These are phyloP conservation scores for Pilatotrama ljubarskyi DNA, from an alignment of 768 basidiomycete genomes.

Conservation along the genomic window DNA sequence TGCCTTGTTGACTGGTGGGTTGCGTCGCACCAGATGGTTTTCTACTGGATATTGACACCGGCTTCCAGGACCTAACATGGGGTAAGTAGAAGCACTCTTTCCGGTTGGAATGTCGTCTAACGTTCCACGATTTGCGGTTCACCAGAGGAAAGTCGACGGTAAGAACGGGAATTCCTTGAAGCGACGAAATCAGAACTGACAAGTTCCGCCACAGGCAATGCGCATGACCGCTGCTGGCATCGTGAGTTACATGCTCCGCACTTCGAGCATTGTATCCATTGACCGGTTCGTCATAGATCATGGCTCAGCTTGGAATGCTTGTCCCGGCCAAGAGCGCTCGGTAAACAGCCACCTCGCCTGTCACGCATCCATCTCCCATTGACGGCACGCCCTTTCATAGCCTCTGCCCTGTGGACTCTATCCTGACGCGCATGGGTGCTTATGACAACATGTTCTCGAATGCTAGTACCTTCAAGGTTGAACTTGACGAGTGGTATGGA, in stretches of 20 bases:
- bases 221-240: conserved; percentile 96
- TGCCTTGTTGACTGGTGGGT: conserved; percentile 78
- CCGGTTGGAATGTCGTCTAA: conserved; percentile 8
- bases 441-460: conserved; percentile 97
- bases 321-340: conserved; percentile 84
- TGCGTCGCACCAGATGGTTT: not conserved
- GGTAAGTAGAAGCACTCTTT: conserved; percentile 48
- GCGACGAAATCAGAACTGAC: conserved; percentile 1
- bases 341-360: conserved; percentile 44
- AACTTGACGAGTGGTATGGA: conserved; percentile 89
- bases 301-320: conserved; percentile 95
- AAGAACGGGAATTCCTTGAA: conserved; percentile 14
- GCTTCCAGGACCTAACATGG: conserved; percentile 80
- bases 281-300: conserved; percentile 48
- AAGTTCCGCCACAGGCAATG: conserved; percentile 54
- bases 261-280: not conserved
- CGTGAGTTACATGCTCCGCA: conserved; percentile 41
- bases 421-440: conserved; percentile 97
- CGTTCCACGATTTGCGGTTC: not conserved
- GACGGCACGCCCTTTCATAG: conserved; percentile 39
- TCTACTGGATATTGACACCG: not conserved
- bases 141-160: conserved; percentile 84
- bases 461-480: conserved; percentile 97
- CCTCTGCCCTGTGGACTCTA: conserved; percentile 85
- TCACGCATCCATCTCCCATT: conserved; percentile 2